phyloP scores from a whole-genome alignment of 2,329 filamentous ascomycete genomes.

The Paraconiothyrium sp. region DNA sequence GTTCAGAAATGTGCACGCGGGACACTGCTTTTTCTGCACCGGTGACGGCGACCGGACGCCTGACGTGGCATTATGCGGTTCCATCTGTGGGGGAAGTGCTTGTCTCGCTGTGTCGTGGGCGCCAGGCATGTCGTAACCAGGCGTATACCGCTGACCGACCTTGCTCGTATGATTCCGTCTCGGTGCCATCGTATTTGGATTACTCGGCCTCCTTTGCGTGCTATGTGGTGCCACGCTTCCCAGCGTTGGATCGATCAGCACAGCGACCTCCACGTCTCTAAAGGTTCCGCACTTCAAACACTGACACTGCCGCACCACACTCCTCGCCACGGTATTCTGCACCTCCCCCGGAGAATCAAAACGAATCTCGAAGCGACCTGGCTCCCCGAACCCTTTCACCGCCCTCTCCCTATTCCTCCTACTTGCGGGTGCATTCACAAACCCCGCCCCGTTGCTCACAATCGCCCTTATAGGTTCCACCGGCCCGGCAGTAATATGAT shows the following conservation, averaged over 20 bases:
- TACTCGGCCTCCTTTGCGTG: slow-evolving; percentile 24
- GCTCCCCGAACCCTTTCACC: slow-evolving; percentile 36
- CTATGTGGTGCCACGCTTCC: slow-evolving; percentile 16
- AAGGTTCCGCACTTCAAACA: slow-evolving; percentile 49
- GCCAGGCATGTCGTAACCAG: slow-evolving; percentile 39
- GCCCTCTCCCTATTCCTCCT: slow-evolving; percentile 22
- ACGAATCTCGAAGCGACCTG: slow-evolving; percentile 44
- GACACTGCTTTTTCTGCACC: slow-evolving; percentile 45
- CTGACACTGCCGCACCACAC: slow-evolving; percentile 43
- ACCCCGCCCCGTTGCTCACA: slow-evolving; percentile 42
- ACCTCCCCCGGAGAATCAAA: slow-evolving; percentile 44
- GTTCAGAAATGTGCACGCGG: slow-evolving; percentile 48
- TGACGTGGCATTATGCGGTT: slow-evolving; percentile 17
- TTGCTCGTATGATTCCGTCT: slow-evolving; percentile 25
- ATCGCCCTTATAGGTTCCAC: slow-evolving; percentile 49
- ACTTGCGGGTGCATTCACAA: slow-evolving; percentile 36
- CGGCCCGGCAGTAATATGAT: slow-evolving; percentile 44
- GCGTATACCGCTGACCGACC: slow-evolving; percentile 34
- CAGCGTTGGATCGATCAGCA: slow-evolving; percentile 45
- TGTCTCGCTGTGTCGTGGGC: slow-evolving; percentile 27
- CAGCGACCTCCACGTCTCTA: slow-evolving; percentile 45
- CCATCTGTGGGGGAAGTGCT: slow-evolving; percentile 28
- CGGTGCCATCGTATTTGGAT: slow-evolving; percentile 25
- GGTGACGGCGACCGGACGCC: slow-evolving; percentile 32
- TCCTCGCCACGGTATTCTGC: slow-evolving; percentile 43